phyloP scores from a whole-genome alignment of 192 early-diverging fungal species.

The Dispira parvispora region DNA sequence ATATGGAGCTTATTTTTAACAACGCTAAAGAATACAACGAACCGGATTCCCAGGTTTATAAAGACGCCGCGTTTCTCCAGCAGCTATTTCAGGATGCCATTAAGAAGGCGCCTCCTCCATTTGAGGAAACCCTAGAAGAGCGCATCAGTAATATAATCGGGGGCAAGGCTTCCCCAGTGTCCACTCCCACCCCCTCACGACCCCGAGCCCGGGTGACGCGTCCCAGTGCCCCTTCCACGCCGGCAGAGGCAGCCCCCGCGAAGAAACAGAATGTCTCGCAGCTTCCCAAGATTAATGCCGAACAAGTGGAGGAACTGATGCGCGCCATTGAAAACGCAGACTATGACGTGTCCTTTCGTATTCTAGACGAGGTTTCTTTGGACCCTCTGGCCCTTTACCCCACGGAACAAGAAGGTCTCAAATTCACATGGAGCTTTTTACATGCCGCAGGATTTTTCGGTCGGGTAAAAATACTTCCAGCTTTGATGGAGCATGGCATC shows the following conservation, averaged over 20 bases:
- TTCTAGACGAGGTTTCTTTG: neutral
- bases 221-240: no score
- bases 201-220: no score
- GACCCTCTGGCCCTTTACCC: conserved; percentile 20
- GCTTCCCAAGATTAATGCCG: neutral
- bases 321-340: conserved; percentile 6
- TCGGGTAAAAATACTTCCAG: conserved; percentile 38
- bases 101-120: conserved; percentile 1
- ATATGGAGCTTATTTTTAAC: conserved; percentile 68
- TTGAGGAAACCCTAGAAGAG: conserved; percentile 2
- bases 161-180: neutral
- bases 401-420: conserved; percentile 29
- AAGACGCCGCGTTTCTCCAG: conserved; percentile 42
- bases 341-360: conserved; percentile 1
- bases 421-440: conserved; percentile 68
- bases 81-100: neutral
- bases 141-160: neutral
- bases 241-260: no score
- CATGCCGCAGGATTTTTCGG: conserved; percentile 81
- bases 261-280: no score
- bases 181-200: no score
- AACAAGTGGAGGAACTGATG: conserved; percentile 2
- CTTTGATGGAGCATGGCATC: conserved; percentile 57
- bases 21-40: conserved; percentile 89
- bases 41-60: conserved; percentile 64